These are phyloP conservation scores for Gymnopus androsaceus DNA, from an alignment of 1,284 basidiomycete species.

Conservation along the genomic window DNA sequence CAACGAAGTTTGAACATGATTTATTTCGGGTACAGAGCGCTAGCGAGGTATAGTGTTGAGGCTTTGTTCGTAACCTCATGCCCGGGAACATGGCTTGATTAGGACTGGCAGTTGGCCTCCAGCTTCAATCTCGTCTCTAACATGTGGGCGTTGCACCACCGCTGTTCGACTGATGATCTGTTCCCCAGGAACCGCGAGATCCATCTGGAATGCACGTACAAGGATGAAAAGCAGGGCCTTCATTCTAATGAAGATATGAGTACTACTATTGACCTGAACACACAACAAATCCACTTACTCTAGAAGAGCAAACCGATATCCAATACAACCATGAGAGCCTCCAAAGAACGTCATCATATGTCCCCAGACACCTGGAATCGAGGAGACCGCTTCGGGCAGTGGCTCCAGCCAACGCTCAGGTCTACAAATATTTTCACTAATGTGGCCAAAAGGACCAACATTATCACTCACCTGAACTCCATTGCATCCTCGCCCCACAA, in stretches of 20 bases:
- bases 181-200: slow-evolving; percentile 45
- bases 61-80: too few species aligned
- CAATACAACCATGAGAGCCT: slow-evolving; percentile 49
- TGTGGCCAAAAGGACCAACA: background rate
- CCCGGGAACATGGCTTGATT: slow-evolving; percentile 12
- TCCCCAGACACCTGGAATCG: slow-evolving; percentile 45
- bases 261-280: background rate
- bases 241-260: slow-evolving; percentile 36
- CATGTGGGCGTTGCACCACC: slow-evolving; percentile 33
- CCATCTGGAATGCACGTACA: slow-evolving; percentile 56
- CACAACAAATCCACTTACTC: slow-evolving; percentile 36
- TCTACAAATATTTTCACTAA: slow-evolving; percentile 20
- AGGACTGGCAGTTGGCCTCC: slow-evolving; percentile 33
- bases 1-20: slow-evolving; percentile 22
- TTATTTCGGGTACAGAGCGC: too few species aligned
- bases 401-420: slow-evolving; percentile 44
- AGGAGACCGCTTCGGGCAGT: slow-evolving; percentile 31
- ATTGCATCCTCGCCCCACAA: slow-evolving; percentile 49
- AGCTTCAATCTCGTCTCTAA: slow-evolving; percentile 25
- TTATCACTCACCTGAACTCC: slow-evolving; percentile 38
- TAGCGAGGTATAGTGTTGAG: too few species aligned
- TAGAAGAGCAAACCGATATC: slow-evolving; percentile 57
- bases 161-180: slow-evolving; percentile 38
- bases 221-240: slow-evolving; percentile 62
- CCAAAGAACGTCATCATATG: slow-evolving; percentile 46